phyloP scores from a whole-genome alignment of 495 filamentous ascomycete genomes.

The Penicillium simplicissimum region DNA sequence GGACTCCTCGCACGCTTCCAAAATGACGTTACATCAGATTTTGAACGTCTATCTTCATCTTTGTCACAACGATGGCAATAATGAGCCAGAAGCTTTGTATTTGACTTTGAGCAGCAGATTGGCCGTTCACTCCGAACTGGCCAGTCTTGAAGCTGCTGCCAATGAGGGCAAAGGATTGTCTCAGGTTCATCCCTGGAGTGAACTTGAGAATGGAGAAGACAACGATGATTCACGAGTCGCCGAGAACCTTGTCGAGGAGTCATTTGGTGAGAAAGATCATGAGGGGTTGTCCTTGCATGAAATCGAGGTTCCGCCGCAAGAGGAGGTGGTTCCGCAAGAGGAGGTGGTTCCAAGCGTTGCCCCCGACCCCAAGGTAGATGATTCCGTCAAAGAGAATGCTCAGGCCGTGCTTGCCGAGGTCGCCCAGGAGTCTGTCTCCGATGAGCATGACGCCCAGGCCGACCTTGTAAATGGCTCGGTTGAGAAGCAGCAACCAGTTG shows the following conservation, averaged over 20 bases:
- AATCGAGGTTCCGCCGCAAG: constrained; percentile 5
- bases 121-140: constrained; percentile 44
- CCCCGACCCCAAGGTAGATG: not conserved
- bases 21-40: constrained; percentile 56
- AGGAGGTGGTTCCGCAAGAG: not conserved
- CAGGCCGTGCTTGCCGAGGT: constrained; percentile 13
- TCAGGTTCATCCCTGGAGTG: constrained; percentile 46
- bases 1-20: constrained; percentile 46
- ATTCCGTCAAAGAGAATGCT: not conserved
- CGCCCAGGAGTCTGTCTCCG: not conserved
- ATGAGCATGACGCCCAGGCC: not conserved
- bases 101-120: constrained; percentile 52
- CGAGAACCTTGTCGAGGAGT: constrained; percentile 10
- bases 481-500: constrained; percentile 2
- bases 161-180: constrained; percentile 61
- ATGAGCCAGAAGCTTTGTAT: constrained; percentile 56
- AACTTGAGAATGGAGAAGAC: constrained; percentile 33
- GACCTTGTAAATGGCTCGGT: not conserved
- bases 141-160: constrained; percentile 52
- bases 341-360: not conserved
- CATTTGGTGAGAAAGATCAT: constrained; percentile 1
- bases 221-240: constrained; percentile 18
- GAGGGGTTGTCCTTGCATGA: constrained; percentile 1
- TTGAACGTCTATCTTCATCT: constrained; percentile 59
- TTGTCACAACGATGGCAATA: constrained; percentile 58